Evolutionary conservation across 768 basidiomycete species (phyloP).

Genomic region (Boletus rufocinnamomeus): DNA sequence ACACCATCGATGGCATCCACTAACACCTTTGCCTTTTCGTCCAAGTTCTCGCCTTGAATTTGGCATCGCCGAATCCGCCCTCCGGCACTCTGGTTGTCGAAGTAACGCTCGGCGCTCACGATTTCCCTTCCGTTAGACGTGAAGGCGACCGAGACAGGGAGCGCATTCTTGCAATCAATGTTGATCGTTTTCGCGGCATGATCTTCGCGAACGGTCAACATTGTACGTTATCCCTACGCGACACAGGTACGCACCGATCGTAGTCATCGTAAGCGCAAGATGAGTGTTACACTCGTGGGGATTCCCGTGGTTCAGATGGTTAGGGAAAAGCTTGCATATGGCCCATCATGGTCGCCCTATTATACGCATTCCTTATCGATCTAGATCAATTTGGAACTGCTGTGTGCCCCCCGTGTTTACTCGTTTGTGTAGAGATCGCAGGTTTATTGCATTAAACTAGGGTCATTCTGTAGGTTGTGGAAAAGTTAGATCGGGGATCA

Average conservation of each 20-base stretch:
- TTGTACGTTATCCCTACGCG: background rate
- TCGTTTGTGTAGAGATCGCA: background rate
- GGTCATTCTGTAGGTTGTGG: no score
- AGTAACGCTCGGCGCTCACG: conserved; percentile 6
- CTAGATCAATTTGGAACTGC: background rate
- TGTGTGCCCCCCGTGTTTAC: background rate
- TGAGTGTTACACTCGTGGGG: background rate
- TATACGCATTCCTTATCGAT: background rate
- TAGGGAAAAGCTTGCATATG: background rate
- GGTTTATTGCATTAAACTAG: no score
- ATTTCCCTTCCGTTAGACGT: conserved; percentile 5
- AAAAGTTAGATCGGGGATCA: no score
- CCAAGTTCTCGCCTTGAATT: background rate
- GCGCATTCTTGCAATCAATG: conserved; percentile 5
- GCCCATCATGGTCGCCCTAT: background rate
- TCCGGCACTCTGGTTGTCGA: background rate
- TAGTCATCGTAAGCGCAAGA: background rate
- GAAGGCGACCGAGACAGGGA: conserved; percentile 12
- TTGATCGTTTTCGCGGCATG: background rate
- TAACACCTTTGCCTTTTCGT: background rate
- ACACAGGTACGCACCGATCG: background rate
- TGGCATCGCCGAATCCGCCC: conserved; percentile 6
- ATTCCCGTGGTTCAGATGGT: background rate
- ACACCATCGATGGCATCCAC: background rate
- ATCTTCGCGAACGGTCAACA: background rate